Evolutionary conservation across 192 early-diverging fungal species (phyloP), one percentile per base, ranked within the genome.

Genomic region (Linnemannia zychae): DNA sequence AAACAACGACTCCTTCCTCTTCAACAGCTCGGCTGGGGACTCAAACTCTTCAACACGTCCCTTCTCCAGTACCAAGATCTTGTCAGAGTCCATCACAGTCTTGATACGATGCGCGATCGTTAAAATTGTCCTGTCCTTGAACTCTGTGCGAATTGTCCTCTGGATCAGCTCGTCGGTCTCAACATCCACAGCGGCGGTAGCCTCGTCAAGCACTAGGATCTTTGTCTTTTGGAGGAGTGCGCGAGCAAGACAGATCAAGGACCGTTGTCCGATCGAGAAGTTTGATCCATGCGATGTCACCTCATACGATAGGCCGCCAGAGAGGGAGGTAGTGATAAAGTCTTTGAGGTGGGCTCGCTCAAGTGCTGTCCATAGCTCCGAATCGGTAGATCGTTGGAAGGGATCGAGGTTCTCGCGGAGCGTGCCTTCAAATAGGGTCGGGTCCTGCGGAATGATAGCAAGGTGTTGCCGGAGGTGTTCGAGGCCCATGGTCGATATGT

Each of bases 61-160:
- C 31, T 85, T 82, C 46, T 95, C 95, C 33, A 98, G 77, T 0
- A 98, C 96, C 50, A 97, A 68, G 22, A 98, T 93, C 36, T 90
- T 88, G 76, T 95, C 94, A 63, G 79, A 87, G 77, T 91, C 89
- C 80, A 88, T 87, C 11, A 93, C 83, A 1, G 94, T 95, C 66
- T 95, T 91, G 46, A 95, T 79, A 18, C 96, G 90, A 75, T 97
- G 94, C 9, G 94, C 94, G 53, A 95, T 95, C 74, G 92, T 92
- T 81, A 90, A 36, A 88, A 87, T 40, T 38, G 63, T 89, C 70
- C 70, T 78, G 69, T 81, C 57, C 53, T 70, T 31, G 38, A 71
- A 72, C 60, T 71, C 69, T 34, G 53, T 18, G 4, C 71, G 72
- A 76, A 75, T 70, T 70, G 67, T 52, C 75, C 71, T 71, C 48